phyloP scores from a whole-genome alignment of 2,329 filamentous ascomycete genomes.

The Karstenula rhodostoma region DNA sequence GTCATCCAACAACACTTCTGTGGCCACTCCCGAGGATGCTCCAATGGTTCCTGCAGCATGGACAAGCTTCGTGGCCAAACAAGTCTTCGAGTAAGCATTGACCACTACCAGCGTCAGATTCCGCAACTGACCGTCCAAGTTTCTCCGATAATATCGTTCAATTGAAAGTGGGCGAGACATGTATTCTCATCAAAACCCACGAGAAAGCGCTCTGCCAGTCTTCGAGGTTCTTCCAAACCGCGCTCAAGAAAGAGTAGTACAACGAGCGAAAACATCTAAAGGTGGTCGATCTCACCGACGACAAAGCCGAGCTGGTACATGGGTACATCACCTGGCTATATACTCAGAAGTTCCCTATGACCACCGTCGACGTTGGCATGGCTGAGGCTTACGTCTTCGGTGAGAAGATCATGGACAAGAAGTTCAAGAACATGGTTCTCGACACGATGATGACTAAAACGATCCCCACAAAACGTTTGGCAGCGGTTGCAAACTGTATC shows the following conservation, averaged over 20 bases:
- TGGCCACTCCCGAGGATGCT: too few species aligned
- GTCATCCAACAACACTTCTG: too few species aligned
- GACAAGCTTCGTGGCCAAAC: too few species aligned
- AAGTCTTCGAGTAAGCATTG: too few species aligned
- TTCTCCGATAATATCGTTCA: neutral
- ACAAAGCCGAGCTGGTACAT: conserved; percentile 13
- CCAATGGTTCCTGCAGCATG: too few species aligned
- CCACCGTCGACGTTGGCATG: neutral
- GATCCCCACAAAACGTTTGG: neutral
- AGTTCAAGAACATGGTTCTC: conserved; percentile 33
- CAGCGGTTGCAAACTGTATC: neutral
- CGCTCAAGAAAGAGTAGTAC: conserved; percentile 1
- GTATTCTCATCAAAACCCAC: neutral
- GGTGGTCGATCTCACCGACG: conserved; percentile 15
- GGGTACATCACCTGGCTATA: conserved; percentile 20
- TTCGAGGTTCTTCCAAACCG: neutral
- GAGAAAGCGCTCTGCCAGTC: neutral
- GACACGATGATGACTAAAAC: neutral
- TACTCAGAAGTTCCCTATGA: neutral
- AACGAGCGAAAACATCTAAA: neutral
- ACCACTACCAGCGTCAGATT: too few species aligned
- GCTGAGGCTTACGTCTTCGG: conserved; percentile 35
- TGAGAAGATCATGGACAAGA: conserved; percentile 28
- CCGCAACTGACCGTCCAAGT: too few species aligned
- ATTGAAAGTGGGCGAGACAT: neutral